These are phyloP conservation scores for Meripilus lineatus DNA, from an alignment of 1,284 basidiomycete genomes.

Conservation along the genomic window DNA sequence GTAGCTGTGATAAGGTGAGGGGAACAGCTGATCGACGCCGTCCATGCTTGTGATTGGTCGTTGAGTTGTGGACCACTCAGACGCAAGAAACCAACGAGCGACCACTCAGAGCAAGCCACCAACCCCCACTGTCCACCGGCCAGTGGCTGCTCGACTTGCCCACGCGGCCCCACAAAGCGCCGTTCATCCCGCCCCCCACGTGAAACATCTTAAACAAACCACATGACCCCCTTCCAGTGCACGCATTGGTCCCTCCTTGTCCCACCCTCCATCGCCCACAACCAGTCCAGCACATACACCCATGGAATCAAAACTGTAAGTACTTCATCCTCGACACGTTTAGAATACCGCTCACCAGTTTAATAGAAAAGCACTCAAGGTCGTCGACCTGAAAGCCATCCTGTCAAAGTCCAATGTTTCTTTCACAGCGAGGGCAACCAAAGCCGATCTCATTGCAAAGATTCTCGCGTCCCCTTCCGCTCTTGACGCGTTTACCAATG, in stretches of 20 bases:
- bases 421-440: constrained; percentile 53
- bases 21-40: constrained; percentile 63
- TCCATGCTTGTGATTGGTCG: constrained; percentile 49
- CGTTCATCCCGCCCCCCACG: no score
- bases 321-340: constrained; percentile 11
- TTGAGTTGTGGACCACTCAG: constrained; percentile 18
- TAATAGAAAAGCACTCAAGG: constrained; percentile 58
- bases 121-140: not conserved
- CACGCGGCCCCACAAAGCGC: no score
- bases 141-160: constrained; percentile 1
- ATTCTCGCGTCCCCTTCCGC: constrained; percentile 51
- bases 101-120: not conserved
- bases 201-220: no score
- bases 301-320: constrained; percentile 50
- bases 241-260: no score
- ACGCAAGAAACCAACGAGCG: not conserved
- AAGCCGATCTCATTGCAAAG: constrained; percentile 60
- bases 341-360: constrained; percentile 10
- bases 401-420: constrained; percentile 46
- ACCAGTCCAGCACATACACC: constrained; percentile 14
- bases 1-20: constrained; percentile 47
- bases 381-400: constrained; percentile 63
- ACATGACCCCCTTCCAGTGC: no score
- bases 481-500: constrained; percentile 44
- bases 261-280: constrained; percentile 10